phyloP scores from a whole-genome alignment of 2,329 filamentous ascomycete species.

The Pochonia chlamydosporia region DNA sequence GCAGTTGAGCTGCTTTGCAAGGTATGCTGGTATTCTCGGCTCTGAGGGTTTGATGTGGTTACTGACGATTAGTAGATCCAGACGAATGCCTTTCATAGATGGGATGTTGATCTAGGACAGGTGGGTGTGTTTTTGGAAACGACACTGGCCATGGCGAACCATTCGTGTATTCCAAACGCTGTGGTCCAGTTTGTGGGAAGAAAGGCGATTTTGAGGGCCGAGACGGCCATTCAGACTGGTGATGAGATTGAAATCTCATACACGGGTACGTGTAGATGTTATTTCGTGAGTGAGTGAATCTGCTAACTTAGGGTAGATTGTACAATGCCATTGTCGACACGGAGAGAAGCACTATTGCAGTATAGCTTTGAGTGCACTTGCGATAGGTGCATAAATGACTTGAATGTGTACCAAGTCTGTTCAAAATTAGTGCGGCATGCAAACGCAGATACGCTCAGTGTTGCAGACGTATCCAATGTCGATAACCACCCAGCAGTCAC shows the following conservation, averaged over 20 bases:
- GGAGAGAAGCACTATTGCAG: conserved; percentile 35
- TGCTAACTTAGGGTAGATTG: conserved; percentile 31
- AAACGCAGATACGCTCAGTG: conserved; percentile 37
- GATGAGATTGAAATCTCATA: conserved; percentile 59
- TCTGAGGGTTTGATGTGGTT: background rate
- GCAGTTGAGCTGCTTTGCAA: conserved; percentile 48
- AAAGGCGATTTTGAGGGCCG: conserved; percentile 44
- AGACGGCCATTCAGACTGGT: conserved; percentile 40
- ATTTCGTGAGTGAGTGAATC: too few relatives aligned
- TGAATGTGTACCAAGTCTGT: conserved; percentile 50
- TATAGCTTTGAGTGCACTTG: conserved; percentile 52
- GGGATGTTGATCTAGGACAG: conserved; percentile 45
- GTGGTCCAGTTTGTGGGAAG: conserved; percentile 50
- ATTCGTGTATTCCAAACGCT: conserved; percentile 57
- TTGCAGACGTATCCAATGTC: conserved; percentile 31
- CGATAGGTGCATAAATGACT: conserved; percentile 40
- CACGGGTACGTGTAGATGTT: conserved; percentile 44
- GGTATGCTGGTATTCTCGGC: conserved; percentile 27
- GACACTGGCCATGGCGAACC: conserved; percentile 53
- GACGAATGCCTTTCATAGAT: conserved; percentile 56
- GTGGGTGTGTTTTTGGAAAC: conserved; percentile 52
- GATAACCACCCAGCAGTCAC: conserved; percentile 21
- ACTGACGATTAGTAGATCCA: conserved; percentile 38
- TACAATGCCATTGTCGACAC: conserved; percentile 35
- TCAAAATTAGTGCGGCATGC: conserved; percentile 31